These are phyloP conservation scores for Chytriomyces hyalinus DNA, from an alignment of 192 early-diverging fungal genomes.

Conservation along the genomic window DNA sequence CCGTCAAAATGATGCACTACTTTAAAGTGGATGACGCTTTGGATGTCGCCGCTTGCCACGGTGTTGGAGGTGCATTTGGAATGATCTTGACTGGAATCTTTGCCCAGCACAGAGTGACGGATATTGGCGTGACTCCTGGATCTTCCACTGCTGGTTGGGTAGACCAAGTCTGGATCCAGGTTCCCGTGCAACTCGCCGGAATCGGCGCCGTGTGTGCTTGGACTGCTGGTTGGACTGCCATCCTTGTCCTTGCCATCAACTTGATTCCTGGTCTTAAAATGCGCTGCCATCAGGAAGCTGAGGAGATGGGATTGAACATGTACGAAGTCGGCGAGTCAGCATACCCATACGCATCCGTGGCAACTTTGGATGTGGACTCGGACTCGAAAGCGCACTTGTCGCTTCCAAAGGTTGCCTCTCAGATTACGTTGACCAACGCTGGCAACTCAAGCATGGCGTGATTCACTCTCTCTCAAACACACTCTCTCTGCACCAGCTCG, in stretches of 20 bases:
- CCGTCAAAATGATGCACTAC: slow-evolving; percentile 3
- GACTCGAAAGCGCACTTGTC: not conserved
- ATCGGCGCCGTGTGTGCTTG: slow-evolving; percentile 72
- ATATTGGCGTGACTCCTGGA: slow-evolving; percentile 62
- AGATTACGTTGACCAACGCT: not conserved
- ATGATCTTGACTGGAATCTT: slow-evolving; percentile 86
- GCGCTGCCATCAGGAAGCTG: slow-evolving; percentile 62
- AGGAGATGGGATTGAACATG: slow-evolving; percentile 77
- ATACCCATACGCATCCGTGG: slow-evolving; percentile 39
- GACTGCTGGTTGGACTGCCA: slow-evolving; percentile 77
- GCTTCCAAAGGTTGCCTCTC: not conserved
- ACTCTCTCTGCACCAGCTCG: no score
- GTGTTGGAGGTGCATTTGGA: slow-evolving; percentile 82
- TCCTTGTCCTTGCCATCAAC: slow-evolving; percentile 75
- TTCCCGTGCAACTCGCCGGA: slow-evolving; percentile 78
- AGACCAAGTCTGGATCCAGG: slow-evolving; percentile 80
- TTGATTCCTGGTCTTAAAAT: slow-evolving; percentile 74
- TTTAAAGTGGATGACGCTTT: slow-evolving; percentile 56
- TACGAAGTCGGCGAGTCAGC: slow-evolving; percentile 85
- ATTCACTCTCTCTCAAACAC: no score
- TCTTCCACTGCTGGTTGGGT: slow-evolving; percentile 75
- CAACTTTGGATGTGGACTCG: not conserved
- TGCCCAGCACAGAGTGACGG: slow-evolving; percentile 72
- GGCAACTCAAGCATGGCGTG: no score
- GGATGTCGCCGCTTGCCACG: slow-evolving; percentile 86